Evolutionary conservation across 345 rosid genomes (phyloP).

Genomic region (Rubroshorea leprosula): DNA sequence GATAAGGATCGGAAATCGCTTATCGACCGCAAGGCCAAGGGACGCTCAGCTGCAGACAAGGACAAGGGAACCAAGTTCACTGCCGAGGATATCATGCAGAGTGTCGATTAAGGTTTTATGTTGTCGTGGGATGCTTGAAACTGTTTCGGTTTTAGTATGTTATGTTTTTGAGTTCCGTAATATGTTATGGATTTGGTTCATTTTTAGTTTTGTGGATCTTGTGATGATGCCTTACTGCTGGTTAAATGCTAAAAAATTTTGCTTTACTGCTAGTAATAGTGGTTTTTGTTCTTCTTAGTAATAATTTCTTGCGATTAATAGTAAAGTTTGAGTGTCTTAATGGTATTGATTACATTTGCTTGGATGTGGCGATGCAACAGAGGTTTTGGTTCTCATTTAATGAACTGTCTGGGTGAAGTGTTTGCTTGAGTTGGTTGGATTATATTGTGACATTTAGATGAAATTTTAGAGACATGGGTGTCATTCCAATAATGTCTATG

Average conservation of each 20-base stretch:
- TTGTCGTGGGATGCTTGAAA: background rate
- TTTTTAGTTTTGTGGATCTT: background rate
- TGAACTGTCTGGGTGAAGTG: no score
- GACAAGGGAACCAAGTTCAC: slow-evolving; percentile 48
- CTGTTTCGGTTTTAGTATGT: background rate
- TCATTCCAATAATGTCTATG: no score
- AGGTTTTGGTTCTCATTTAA: no score
- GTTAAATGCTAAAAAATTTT: background rate
- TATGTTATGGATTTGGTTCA: no score
- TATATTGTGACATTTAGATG: no score
- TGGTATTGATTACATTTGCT: no score
- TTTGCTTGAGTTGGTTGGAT: no score
- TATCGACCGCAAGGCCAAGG: slow-evolving; percentile 46
- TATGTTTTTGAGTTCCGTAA: background rate
- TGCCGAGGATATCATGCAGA: slow-evolving; percentile 33
- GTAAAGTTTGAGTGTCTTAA: no score
- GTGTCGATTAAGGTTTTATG: background rate
- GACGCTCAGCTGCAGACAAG: slow-evolving; percentile 43
- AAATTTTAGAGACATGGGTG: no score
- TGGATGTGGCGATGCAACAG: no score
- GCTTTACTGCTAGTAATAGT: background rate
- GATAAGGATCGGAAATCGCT: slow-evolving; percentile 47
- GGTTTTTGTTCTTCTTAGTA: background rate
- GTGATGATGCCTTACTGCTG: background rate
- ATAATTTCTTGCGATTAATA: no score